Evolutionary conservation across 257 asterid genomes (phyloP).

Genomic region (Lavandula angustifolia): DNA sequence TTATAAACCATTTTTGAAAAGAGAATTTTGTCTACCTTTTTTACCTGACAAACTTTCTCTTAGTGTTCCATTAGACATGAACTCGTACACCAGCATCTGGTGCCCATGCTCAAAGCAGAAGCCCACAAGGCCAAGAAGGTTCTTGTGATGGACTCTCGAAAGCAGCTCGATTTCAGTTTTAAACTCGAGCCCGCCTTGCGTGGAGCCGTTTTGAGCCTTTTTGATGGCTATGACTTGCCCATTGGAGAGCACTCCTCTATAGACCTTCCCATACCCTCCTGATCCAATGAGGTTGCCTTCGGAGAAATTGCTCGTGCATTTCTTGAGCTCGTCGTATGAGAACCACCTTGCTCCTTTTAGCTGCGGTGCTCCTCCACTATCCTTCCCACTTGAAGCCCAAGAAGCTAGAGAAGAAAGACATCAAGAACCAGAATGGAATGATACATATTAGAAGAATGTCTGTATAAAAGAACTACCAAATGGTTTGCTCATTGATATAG

Average conservation of each 20-base stretch:
- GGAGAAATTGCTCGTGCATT: constrained; percentile 74
- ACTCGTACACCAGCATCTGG: constrained; percentile 88
- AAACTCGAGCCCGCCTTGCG: constrained; percentile 90
- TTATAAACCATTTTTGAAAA: neutral
- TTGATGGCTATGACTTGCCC: constrained; percentile 84
- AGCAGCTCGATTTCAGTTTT: constrained; percentile 94
- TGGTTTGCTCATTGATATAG: constrained; percentile 75
- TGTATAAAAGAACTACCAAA: constrained; percentile 56
- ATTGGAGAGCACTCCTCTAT: constrained; percentile 63
- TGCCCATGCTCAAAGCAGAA: constrained; percentile 95
- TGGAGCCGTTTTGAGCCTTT: constrained; percentile 80
- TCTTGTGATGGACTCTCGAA: constrained; percentile 94
- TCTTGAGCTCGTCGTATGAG: constrained; percentile 89
- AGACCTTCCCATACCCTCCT: constrained; percentile 98
- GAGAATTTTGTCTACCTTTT: neutral
- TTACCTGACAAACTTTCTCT: constrained; percentile 76
- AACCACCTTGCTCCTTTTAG: constrained; percentile 96
- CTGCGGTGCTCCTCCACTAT: constrained; percentile 96
- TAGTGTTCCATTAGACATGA: constrained; percentile 79
- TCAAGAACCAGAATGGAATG: neutral
- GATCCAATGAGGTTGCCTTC: constrained; percentile 79
- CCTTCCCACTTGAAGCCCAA: constrained; percentile 83
- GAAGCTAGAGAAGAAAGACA: constrained; percentile 48
- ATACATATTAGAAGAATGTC: neutral
- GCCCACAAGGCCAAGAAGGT: constrained; percentile 87